Percentiles rank a stretch among this genome's conserved stretches.
Conservation (phyloP, 2,329 filamentous ascomycete genomes). For the Phialophora chinensis region DNA sequence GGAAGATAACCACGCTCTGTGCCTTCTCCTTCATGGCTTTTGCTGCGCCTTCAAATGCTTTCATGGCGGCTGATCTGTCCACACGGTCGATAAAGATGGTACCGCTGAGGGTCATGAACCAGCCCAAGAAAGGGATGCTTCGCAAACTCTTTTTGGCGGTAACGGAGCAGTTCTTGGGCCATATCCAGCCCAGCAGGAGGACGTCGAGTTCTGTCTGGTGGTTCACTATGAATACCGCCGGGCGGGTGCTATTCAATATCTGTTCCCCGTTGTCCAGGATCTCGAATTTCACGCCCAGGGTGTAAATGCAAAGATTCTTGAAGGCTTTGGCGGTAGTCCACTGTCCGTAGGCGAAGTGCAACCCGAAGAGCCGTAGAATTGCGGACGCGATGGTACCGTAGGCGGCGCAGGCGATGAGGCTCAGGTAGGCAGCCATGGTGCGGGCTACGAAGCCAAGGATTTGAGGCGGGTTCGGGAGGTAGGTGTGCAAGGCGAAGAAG, state of each 20-base stretch:
- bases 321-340: conserved; percentile 83
- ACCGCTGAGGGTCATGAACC: conserved; percentile 89
- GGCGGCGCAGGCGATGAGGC: conserved; percentile 58
- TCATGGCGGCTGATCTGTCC: conserved; percentile 79
- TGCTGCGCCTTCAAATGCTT: conserved; percentile 84
- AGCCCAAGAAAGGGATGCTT: conserved; percentile 82
- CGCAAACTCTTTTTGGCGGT: conserved; percentile 88
- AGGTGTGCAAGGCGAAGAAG: conserved; percentile 55
- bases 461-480: conserved; percentile 45
- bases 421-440: conserved; percentile 54
- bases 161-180: conserved; percentile 89
- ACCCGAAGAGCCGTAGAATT: conserved; percentile 70
- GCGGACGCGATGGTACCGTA: conserved; percentile 80
- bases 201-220: conserved; percentile 97
- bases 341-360: conserved; percentile 75
- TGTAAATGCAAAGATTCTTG: conserved; percentile 75
- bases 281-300: conserved; percentile 78
- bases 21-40: conserved; percentile 73
- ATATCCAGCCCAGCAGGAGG: conserved; percentile 84
- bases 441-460: conserved; percentile 54
- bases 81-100: conserved; percentile 94
- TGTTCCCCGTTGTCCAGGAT: conserved; percentile 67
- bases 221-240: conserved; percentile 90
- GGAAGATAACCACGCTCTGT: conserved; percentile 65
- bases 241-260: conserved; percentile 69